A percentile compares a stretch with the other conserved stretches of the same genome.
These are phyloP conservation scores for Ogataea populi-albae DNA, from an alignment of 805 yeast genomes.

Conservation along the genomic window DNA sequence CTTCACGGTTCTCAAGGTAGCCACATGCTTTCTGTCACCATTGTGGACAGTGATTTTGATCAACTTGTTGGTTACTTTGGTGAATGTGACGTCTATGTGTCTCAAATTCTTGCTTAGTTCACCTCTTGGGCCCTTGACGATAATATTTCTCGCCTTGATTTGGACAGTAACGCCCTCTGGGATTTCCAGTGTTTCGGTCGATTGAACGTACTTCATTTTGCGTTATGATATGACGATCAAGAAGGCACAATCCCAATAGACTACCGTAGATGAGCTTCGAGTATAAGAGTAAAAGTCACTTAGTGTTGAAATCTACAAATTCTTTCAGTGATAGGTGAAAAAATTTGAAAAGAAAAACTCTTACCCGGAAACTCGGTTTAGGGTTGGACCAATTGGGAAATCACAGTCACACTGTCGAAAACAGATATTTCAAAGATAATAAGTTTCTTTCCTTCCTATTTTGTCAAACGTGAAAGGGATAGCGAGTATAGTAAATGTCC, in stretches of 20 bases:
- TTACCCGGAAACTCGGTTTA: conserved; percentile 1
- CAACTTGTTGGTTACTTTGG: conserved; percentile 65
- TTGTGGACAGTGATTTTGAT: conserved; percentile 92
- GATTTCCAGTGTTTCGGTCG: conserved; percentile 55
- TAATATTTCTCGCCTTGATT: conserved; percentile 87
- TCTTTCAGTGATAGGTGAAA: conserved; percentile 4
- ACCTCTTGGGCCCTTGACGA: conserved; percentile 98
- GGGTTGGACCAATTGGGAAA: background rate
- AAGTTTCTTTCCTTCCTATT: too few species aligned
- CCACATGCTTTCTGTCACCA: conserved; percentile 99
- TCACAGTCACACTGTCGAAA: conserved; percentile 18
- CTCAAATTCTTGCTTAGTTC: conserved; percentile 81
- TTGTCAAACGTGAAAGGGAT: too few species aligned
- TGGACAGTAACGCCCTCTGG: conserved; percentile 92
- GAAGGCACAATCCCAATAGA: too few species aligned
- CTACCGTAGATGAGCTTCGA: too few species aligned
- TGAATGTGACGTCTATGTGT: conserved; percentile 94
- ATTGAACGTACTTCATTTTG: conserved; percentile 59
- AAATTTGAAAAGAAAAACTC: conserved; percentile 15
- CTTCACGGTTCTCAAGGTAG: conserved; percentile 98
- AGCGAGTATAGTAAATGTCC: too few species aligned
- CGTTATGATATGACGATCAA: too few species aligned
- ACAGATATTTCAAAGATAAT: conserved; percentile 12
- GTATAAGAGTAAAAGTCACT: too few species aligned
- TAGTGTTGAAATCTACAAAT: too few species aligned